These are phyloP conservation scores for Backusella tuberculispora DNA, from an alignment of 192 early-diverging fungal species.

Conservation along the genomic window DNA sequence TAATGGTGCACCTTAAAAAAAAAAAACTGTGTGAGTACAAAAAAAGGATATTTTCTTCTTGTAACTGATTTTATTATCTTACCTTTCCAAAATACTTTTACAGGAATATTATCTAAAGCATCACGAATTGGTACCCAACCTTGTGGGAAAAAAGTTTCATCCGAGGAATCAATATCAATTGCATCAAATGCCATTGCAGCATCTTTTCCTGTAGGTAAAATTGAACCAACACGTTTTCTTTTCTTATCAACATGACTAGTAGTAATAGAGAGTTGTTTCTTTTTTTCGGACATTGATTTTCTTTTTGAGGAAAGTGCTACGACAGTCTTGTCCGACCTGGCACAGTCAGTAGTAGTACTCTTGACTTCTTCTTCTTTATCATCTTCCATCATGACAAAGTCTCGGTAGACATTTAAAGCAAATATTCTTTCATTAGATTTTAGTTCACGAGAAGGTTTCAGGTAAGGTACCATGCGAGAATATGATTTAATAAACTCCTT, in stretches of 20 bases:
- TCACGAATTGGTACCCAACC: slow-evolving; percentile 30
- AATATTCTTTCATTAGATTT: background rate
- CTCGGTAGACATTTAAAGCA: slow-evolving; percentile 26
- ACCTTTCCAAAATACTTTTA: slow-evolving; percentile 41
- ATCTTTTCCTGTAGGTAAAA: slow-evolving; percentile 22
- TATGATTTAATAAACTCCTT: slow-evolving; percentile 24
- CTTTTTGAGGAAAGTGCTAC: slow-evolving; percentile 27
- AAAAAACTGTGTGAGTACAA: background rate
- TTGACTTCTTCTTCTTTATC: background rate
- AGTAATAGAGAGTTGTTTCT: background rate
- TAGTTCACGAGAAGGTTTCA: background rate
- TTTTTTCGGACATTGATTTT: slow-evolving; percentile 19
- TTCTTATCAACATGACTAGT: background rate
- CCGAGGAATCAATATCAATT: slow-evolving; percentile 32
- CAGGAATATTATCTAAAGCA: slow-evolving; percentile 27
- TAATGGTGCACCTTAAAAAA: slow-evolving; percentile 45
- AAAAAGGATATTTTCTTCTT: slow-evolving; percentile 6
- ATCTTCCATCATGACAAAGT: background rate
- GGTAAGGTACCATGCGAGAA: slow-evolving; percentile 17
- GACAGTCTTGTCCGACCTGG: slow-evolving; percentile 24
- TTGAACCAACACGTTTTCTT: slow-evolving; percentile 19
- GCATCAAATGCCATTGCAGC: slow-evolving; percentile 33
- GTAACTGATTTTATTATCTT: background rate
- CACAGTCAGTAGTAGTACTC: slow-evolving; percentile 15
- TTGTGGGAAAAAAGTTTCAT: slow-evolving; percentile 20